Conservation (phyloP, 441 rosid species). For the Adansonia grandidieri region DNA sequence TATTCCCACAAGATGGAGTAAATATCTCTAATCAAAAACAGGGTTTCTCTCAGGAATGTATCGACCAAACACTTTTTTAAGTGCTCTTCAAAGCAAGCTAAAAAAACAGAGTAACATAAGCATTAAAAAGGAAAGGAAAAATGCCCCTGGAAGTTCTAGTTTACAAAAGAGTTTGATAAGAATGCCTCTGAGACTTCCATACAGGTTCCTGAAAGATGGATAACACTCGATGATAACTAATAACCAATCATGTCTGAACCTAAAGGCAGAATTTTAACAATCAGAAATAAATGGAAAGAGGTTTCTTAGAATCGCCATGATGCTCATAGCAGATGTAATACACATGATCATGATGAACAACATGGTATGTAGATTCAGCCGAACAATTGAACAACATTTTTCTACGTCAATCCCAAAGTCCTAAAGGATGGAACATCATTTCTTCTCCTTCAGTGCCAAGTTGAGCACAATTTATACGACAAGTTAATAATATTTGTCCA, state of each 20-base stretch:
- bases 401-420: too few relatives aligned
- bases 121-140: too few relatives aligned
- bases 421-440: too few relatives aligned
- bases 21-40: neutral
- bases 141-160: neutral
- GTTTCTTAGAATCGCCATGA: neutral
- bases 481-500: neutral
- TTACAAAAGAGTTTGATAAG: neutral
- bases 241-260: too few relatives aligned
- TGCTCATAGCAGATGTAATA: neutral
- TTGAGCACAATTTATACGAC: too few relatives aligned
- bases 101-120: neutral
- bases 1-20: neutral
- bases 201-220: too few relatives aligned
- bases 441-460: too few relatives aligned
- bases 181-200: neutral
- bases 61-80: too few relatives aligned
- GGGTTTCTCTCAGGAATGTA: neutral
- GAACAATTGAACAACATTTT: too few relatives aligned
- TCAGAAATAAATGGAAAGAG: neutral
- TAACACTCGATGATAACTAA: too few relatives aligned
- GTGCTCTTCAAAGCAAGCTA: neutral
- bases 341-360: too few relatives aligned
- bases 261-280: neutral
- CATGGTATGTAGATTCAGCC: too few relatives aligned